Evolutionary conservation across 345 rosid genomes (phyloP).

Genomic region (Melaleuca alternifolia): DNA sequence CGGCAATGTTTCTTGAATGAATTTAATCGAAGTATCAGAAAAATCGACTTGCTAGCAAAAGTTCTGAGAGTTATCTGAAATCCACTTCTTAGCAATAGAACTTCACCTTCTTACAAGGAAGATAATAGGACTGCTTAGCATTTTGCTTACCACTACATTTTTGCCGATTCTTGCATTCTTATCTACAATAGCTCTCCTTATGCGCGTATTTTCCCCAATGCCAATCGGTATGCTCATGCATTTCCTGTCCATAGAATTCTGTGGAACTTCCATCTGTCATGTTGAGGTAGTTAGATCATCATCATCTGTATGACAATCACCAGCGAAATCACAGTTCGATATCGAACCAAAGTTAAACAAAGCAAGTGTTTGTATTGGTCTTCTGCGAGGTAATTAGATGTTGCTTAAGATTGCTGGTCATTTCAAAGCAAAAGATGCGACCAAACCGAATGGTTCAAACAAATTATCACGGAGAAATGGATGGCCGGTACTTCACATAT

Average conservation of each 20-base stretch:
- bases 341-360: background rate
- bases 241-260: slow-evolving; percentile 2
- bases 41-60: background rate
- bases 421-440: background rate
- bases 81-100: background rate
- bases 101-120: background rate
- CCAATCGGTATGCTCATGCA: slow-evolving; percentile 36
- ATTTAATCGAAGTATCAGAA: background rate
- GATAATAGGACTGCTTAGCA: background rate
- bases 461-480: background rate
- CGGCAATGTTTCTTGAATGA: background rate
- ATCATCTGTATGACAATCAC: background rate
- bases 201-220: slow-evolving; percentile 48
- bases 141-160: slow-evolving; percentile 37
- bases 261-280: slow-evolving; percentile 13
- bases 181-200: slow-evolving; percentile 59
- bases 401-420: background rate
- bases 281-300: background rate
- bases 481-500: background rate
- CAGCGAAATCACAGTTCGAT: background rate
- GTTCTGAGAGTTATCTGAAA: background rate
- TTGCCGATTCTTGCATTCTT: slow-evolving; percentile 78
- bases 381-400: background rate
- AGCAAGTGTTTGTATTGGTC: background rate
- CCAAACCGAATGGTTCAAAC: background rate